Evolutionary conservation across 768 basidiomycete species (phyloP).

Genomic region (Calocybe gangraenosa): DNA sequence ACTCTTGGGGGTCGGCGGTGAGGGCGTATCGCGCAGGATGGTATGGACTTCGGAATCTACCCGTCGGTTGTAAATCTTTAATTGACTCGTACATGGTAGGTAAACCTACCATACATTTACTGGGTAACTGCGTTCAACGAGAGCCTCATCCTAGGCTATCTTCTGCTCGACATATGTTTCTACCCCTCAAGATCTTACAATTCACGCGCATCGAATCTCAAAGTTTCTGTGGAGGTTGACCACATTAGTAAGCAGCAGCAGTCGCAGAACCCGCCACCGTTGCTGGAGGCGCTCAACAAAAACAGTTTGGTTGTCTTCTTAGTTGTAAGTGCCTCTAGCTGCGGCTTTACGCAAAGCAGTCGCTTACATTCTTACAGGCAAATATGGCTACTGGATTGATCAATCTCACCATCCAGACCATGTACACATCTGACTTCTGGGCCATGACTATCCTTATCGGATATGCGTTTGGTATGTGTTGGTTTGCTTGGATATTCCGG

Average conservation of each 20-base stretch:
- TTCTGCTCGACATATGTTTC: slow-evolving; percentile 70
- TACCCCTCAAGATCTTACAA: slow-evolving; percentile 38
- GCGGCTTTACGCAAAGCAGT: neutral
- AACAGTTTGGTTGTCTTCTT: slow-evolving; percentile 82
- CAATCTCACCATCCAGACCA: slow-evolving; percentile 76
- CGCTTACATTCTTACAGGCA: slow-evolving; percentile 44
- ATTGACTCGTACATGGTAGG: slow-evolving; percentile 37
- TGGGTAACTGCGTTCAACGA: slow-evolving; percentile 92
- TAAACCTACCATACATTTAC: slow-evolving; percentile 82
- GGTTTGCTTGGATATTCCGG: slow-evolving; percentile 54
- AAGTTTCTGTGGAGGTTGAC: slow-evolving; percentile 7
- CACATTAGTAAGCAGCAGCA: slow-evolving; percentile 7
- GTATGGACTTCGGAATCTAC: slow-evolving; percentile 21
- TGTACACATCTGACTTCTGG: slow-evolving; percentile 57
- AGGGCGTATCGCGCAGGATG: slow-evolving; percentile 41
- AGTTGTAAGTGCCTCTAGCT: slow-evolving; percentile 45
- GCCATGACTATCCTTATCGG: slow-evolving; percentile 59
- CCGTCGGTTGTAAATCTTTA: neutral
- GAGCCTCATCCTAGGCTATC: slow-evolving; percentile 76
- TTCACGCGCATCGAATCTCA: slow-evolving; percentile 28
- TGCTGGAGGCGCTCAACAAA: slow-evolving; percentile 80
- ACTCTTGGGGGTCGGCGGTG: slow-evolving; percentile 37
- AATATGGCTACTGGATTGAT: slow-evolving; percentile 84
- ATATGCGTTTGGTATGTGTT: slow-evolving; percentile 60
- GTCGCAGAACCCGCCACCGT: slow-evolving; percentile 22